Conservation (phyloP, 805 yeast genomes). For the Teunomyces atbi region DNA sequence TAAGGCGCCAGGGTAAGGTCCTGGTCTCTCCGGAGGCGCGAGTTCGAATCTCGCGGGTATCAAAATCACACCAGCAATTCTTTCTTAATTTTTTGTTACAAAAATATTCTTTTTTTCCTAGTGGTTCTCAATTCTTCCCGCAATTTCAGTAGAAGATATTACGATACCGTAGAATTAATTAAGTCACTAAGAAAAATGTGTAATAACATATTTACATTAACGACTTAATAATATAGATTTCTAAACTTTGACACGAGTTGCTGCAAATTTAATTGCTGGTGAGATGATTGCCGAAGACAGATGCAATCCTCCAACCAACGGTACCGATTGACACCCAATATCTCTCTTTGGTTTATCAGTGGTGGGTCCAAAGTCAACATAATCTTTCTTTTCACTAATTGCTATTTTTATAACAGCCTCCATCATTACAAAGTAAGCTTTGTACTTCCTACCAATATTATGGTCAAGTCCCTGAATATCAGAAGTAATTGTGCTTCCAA, state of each 20-base stretch:
- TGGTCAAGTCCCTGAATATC: slow-evolving; percentile 45
- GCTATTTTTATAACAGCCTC: slow-evolving; percentile 43
- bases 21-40: slow-evolving; percentile 23
- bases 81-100: no score
- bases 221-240: neutral
- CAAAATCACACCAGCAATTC: slow-evolving; percentile 19
- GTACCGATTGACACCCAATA: slow-evolving; percentile 36
- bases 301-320: slow-evolving; percentile 29
- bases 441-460: slow-evolving; percentile 35
- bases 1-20: slow-evolving; percentile 24
- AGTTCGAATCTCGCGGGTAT: slow-evolving; percentile 22
- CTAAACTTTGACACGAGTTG: neutral
- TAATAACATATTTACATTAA: no score
- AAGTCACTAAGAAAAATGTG: no score
- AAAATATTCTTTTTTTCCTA: no score
- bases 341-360: slow-evolving; percentile 43
- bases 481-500: slow-evolving; percentile 45
- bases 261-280: neutral
- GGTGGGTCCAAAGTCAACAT: slow-evolving; percentile 48
- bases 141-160: no score
- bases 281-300: neutral
- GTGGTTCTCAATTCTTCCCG: no score
- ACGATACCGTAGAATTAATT: no score
- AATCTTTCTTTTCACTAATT: slow-evolving; percentile 30
- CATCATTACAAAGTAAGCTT: slow-evolving; percentile 49